Percentiles rank a stretch among this genome's conserved stretches.
Evolutionary conservation across 2,329 filamentous ascomycete genomes (phyloP).

Genomic region (Trichoderma asperellum): DNA sequence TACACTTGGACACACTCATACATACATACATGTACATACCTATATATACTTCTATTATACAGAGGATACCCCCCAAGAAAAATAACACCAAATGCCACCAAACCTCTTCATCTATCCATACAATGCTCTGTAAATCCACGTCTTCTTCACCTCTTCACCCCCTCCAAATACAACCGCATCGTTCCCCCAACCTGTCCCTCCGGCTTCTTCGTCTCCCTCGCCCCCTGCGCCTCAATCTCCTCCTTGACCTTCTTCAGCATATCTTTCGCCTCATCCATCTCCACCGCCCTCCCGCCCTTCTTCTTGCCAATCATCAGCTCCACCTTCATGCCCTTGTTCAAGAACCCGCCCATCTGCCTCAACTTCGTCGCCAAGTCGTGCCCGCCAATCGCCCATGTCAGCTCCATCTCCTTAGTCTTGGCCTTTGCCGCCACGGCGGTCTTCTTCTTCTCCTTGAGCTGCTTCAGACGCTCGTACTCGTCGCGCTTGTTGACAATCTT

Average conservation of each 20-base stretch:
- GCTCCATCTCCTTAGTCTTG: slow-evolving; percentile 75
- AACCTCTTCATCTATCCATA: neutral
- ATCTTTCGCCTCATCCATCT: slow-evolving; percentile 62
- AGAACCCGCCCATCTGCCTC: slow-evolving; percentile 67
- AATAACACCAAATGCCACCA: slow-evolving; percentile 4
- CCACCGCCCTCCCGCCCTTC: slow-evolving; percentile 64
- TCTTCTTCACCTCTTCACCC: slow-evolving; percentile 31
- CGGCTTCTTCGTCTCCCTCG: slow-evolving; percentile 50
- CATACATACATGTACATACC: slow-evolving; percentile 5
- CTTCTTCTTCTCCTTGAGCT: slow-evolving; percentile 49
- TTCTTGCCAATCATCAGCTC: slow-evolving; percentile 70
- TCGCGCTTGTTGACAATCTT: slow-evolving; percentile 66
- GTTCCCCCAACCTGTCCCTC: slow-evolving; percentile 52
- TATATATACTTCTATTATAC: slow-evolving; percentile 24
- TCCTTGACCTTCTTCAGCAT: slow-evolving; percentile 54
- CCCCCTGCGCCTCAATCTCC: slow-evolving; percentile 41
- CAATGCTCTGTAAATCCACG: neutral
- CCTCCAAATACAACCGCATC: slow-evolving; percentile 51
- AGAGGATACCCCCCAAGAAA: slow-evolving; percentile 10
- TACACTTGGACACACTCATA: slow-evolving; percentile 12
- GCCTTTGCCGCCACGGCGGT: slow-evolving; percentile 47
- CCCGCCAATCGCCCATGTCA: slow-evolving; percentile 83
- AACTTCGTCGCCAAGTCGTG: slow-evolving; percentile 77
- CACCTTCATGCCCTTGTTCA: slow-evolving; percentile 75
- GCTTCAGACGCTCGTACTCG: slow-evolving; percentile 49